A percentile compares a stretch with the other conserved stretches of the same genome.
These are phyloP conservation scores for Beta corolliflora DNA, from an alignment of 179 eudicot genomes.

Conservation along the genomic window DNA sequence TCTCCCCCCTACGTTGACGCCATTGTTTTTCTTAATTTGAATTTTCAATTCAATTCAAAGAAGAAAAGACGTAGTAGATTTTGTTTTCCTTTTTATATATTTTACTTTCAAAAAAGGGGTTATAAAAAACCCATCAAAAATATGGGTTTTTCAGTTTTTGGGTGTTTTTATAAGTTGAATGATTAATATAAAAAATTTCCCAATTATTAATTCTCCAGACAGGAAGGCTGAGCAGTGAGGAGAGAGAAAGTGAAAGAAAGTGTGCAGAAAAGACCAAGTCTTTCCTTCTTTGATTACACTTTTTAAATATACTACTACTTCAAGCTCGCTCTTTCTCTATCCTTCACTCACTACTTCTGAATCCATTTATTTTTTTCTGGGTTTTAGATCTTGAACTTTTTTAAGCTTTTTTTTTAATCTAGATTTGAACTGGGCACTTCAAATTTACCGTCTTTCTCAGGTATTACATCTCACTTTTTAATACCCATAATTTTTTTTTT, in stretches of 20 bases:
- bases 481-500: constrained; percentile 14
- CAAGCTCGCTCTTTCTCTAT: background rate
- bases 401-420: constrained; percentile 20
- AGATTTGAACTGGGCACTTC: constrained; percentile 31
- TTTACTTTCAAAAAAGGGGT: background rate
- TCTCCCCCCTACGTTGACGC: constrained; percentile 3
- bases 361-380: constrained; percentile 1
- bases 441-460: constrained; percentile 18
- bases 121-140: background rate
- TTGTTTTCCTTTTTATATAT: background rate
- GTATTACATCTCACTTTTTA: constrained; percentile 23
- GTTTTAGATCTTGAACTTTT: constrained; percentile 35
- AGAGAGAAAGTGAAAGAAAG: constrained; percentile 8
- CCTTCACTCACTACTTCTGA: background rate
- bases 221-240: background rate
- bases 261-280: constrained; percentile 20
- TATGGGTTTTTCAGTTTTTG: background rate
- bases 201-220: constrained; percentile 24
- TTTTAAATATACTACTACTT: constrained; percentile 1
- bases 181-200: constrained; percentile 16
- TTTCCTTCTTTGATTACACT: background rate
- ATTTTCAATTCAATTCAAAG: background rate
- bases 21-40: background rate
- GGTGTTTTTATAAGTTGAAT: constrained; percentile 29
- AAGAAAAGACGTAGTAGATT: no score